phyloP scores from a whole-genome alignment of 495 filamentous ascomycete species.

The Annulohypoxylon maeteangense region DNA sequence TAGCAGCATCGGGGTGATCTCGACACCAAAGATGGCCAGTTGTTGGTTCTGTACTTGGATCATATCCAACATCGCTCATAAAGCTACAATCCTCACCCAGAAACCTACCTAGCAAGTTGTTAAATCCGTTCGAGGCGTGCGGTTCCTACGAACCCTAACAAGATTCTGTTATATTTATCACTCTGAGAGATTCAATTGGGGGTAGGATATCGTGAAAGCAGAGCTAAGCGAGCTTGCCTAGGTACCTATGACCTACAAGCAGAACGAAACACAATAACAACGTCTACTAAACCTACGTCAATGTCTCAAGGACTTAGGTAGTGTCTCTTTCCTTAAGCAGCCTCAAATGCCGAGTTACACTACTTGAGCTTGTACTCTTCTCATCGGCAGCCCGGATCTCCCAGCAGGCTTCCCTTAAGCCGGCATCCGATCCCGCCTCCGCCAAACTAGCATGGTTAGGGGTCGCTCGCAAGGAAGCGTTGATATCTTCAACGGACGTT shows the following conservation, averaged over 20 bases:
- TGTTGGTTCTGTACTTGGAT: not conserved
- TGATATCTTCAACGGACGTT: slow-evolving; percentile 41
- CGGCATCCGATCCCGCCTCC: slow-evolving; percentile 33
- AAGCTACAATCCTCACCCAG: not conserved
- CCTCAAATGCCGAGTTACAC: slow-evolving; percentile 17
- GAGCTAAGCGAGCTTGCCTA: not conserved
- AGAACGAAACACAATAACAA: not conserved
- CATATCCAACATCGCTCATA: not conserved
- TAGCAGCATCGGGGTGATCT: not conserved
- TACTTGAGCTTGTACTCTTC: slow-evolving; percentile 30
- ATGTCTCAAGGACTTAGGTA: slow-evolving; percentile 24
- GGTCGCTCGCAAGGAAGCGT: slow-evolving; percentile 41
- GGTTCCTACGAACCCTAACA: not conserved
- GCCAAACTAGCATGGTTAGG: slow-evolving; percentile 41
- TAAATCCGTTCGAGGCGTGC: not conserved
- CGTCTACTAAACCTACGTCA: slow-evolving; percentile 12
- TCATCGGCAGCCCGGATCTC: slow-evolving; percentile 28
- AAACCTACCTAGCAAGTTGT: not conserved
- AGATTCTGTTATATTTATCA: not conserved
- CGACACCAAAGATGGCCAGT: not conserved
- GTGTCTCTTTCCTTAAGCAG: slow-evolving; percentile 34
- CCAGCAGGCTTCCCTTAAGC: slow-evolving; percentile 14
- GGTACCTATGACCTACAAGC: not conserved
- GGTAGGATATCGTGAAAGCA: not conserved
- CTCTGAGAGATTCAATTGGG: not conserved